phyloP scores from a whole-genome alignment of 78 protist species.

The Isochrysis galbana region DNA sequence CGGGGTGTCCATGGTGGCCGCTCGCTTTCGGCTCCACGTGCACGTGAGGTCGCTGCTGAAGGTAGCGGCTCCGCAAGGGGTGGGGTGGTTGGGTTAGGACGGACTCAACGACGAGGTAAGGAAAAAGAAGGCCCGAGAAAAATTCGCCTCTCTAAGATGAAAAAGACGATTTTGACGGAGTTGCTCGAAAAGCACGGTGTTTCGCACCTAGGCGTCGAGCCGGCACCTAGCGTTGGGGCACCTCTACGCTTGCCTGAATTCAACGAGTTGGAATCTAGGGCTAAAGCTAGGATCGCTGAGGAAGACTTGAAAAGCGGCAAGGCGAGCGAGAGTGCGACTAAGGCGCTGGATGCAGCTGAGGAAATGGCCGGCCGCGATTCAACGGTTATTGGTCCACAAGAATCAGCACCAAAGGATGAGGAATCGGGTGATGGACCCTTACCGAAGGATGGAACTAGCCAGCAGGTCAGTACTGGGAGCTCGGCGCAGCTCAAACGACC shows the following conservation, averaged over 20 bases:
- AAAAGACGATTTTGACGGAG: not conserved
- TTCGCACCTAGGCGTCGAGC: not conserved
- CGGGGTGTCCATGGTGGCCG: not conserved
- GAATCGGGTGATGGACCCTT: too few relatives aligned
- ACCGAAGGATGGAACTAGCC: not conserved
- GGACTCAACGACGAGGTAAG: not conserved
- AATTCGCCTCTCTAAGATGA: not conserved
- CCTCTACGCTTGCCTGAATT: not conserved
- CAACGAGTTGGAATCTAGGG: not conserved
- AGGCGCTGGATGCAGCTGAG: not conserved
- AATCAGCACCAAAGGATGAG: not conserved
- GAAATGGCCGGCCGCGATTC: not conserved
- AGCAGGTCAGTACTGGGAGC: not conserved
- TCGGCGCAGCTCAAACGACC: not conserved
- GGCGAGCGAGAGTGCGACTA: not conserved
- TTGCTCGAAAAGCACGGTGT: not conserved
- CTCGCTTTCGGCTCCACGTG: too few relatives aligned
- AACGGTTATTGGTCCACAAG: not conserved
- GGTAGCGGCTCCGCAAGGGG: not conserved
- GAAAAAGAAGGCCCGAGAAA: not conserved
- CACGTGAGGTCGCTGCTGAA: too few relatives aligned
- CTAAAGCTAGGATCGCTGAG: not conserved
- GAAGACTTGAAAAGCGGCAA: not conserved
- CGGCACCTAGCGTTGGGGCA: not conserved
- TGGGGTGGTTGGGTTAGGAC: not conserved